A percentile compares a stretch with the other conserved stretches of the same genome.
Conservation (phyloP, 495 filamentous ascomycete genomes). For the Tuber calosporum region DNA sequence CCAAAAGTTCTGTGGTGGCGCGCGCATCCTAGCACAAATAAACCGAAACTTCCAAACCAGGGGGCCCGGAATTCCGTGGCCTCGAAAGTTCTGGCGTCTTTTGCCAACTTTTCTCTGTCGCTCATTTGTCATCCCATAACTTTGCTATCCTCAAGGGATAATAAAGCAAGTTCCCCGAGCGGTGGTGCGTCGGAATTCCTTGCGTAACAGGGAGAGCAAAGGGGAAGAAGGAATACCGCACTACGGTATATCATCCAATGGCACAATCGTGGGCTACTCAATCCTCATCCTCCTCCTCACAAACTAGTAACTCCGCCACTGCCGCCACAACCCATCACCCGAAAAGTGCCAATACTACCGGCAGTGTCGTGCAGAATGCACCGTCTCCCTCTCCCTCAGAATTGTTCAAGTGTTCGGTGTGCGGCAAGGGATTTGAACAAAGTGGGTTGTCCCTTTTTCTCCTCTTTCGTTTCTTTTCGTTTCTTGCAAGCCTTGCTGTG, state of each 20-base stretch:
- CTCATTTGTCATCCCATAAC: not conserved
- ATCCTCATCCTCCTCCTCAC: not conserved
- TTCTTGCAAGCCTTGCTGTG: not conserved
- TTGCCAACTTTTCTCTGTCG: not conserved
- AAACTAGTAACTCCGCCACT: not conserved
- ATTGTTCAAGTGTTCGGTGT: conserved; percentile 28
- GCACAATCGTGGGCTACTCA: not conserved
- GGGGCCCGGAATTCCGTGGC: not conserved
- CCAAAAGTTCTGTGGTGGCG: not conserved
- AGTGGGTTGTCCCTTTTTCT: conserved; percentile 18
- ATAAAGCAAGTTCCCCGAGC: not conserved
- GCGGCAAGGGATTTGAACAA: conserved; percentile 31
- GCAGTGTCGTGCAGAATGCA: not conserved
- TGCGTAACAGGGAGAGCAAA: not conserved
- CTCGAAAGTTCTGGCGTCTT: not conserved
- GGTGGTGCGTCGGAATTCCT: conserved; percentile 1
- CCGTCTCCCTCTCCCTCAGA: not conserved
- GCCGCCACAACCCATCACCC: not conserved
- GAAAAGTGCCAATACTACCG: not conserved
- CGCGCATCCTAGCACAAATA: not conserved
- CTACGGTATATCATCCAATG: conserved; percentile 1
- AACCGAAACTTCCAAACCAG: not conserved
- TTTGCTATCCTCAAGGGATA: not conserved
- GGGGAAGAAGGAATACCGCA: not conserved
- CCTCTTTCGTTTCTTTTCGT: not conserved